Evolutionary conservation across 345 rosid species (phyloP), one percentile per base, ranked within the genome.

Genomic region (Corymbia maculata): DNA sequence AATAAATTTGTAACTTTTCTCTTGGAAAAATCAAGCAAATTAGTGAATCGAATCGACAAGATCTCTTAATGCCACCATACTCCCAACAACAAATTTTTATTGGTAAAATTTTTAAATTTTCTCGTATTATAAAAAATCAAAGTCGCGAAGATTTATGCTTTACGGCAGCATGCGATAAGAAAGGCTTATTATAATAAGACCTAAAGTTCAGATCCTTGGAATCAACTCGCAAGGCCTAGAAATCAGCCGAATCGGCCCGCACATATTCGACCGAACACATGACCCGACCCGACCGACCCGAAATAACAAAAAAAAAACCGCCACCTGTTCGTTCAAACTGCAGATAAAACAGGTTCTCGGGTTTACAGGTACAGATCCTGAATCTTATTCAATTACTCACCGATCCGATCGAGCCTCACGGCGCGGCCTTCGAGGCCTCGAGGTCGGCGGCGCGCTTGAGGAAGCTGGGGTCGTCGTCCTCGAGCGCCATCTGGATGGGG

Each of bases 401-500:
- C 84, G 47, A 68, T 5, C 28, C 45, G 36, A 64, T 36, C 42
- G 42, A 28, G 13, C 49, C 22, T 75, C 84, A 75, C 49, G 84
- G 13, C 49, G 22, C 24, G 49, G 84, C 49, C n/a, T 87, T 89
- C 6, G 91, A 85, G 45, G 84, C 86, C 89, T 89, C 91, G 79
- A 89, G 89, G 66, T 89, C 91, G 5, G 86, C 91, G 24, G 91
- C 91, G 28, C 86, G 89, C 89, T 89, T 87, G 86, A 89, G 89
- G 79, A 57, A 86, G 89, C 89, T 89, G 61, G 87, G 89, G 86
- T 89, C 91, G 61, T 70, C 91, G 3, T 89, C 89, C 87, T 89
- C 91, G 57, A 89, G 55, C 45, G 79, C 89, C 91, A 89, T 89
- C 89, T 89, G 89, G 79, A 89, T 89, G 9, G 89, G 91, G 88